Evolutionary conservation across 108 stramenopile species (phyloP).

Genomic region (Craspedostauros australis): DNA sequence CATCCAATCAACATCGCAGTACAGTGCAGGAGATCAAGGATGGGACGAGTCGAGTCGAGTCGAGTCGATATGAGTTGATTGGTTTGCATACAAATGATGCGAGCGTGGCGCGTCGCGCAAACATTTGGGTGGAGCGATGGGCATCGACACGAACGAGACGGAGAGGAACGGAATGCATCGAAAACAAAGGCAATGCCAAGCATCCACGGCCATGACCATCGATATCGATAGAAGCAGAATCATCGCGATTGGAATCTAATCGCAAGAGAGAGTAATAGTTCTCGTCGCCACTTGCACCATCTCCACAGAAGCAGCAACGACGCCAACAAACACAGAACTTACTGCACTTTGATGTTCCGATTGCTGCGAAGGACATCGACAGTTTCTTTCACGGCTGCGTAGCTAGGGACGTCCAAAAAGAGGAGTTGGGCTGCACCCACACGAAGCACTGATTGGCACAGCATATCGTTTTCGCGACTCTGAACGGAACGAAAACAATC

Average conservation of each 20-base stretch:
- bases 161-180: neutral
- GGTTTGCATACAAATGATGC: too few species aligned
- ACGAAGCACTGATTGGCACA: constrained; percentile 43
- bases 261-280: too few species aligned
- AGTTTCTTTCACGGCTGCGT: constrained; percentile 71
- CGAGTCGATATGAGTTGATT: too few species aligned
- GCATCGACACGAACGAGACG: neutral
- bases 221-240: neutral
- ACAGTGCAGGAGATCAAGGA: too few species aligned
- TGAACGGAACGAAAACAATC: neutral
- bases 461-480: neutral
- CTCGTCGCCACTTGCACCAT: too few species aligned
- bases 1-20: too few species aligned
- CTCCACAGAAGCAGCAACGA: neutral
- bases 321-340: neutral
- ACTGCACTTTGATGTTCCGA: constrained; percentile 25
- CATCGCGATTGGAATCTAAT: neutral
- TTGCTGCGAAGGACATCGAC: constrained; percentile 60
- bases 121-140: too few species aligned
- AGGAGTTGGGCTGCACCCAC: constrained; percentile 69
- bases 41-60: too few species aligned
- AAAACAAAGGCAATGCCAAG: neutral
- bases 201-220: neutral
- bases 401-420: constrained; percentile 51
- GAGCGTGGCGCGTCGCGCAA: too few species aligned